A percentile compares a stretch with the other conserved stretches of the same genome.
Evolutionary conservation across 177 flowering plant genomes (phyloP).

Genomic region (Vitis hybrid): DNA sequence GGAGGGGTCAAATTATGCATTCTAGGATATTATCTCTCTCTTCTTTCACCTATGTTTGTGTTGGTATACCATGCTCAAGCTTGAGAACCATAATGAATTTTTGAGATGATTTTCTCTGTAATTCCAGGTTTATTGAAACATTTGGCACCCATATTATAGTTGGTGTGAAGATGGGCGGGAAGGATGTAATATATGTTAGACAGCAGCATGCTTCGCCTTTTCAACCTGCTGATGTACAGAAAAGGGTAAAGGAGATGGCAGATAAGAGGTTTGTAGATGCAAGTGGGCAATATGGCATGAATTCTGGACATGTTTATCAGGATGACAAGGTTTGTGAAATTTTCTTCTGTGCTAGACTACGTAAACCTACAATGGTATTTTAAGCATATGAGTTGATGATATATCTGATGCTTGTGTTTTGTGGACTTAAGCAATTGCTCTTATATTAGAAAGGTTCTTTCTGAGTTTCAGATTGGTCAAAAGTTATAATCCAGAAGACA

Average conservation of each 20-base stretch:
- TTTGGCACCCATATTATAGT: constrained; percentile 93
- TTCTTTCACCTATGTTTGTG: background rate
- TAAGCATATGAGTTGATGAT: too few relatives aligned
- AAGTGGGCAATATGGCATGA: constrained; percentile 43
- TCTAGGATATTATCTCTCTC: background rate
- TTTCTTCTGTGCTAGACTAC: background rate
- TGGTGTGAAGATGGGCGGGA: constrained; percentile 96
- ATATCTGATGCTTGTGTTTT: too few relatives aligned
- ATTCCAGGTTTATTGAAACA: constrained; percentile 75
- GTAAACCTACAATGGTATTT: background rate
- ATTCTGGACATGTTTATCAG: constrained; percentile 44
- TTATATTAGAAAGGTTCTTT: too few relatives aligned
- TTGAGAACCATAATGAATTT: background rate
- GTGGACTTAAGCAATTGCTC: too few relatives aligned
- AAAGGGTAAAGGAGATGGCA: constrained; percentile 78
- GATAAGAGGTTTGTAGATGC: constrained; percentile 77
- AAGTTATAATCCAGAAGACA: too few relatives aligned
- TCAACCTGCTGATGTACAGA: constrained; percentile 85
- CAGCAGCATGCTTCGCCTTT: constrained; percentile 87
- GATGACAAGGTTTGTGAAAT: constrained; percentile 55
- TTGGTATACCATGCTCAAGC: background rate
- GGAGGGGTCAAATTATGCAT: background rate
- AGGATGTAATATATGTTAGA: constrained; percentile 86
- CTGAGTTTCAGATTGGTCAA: too few relatives aligned
- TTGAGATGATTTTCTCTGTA: constrained; percentile 2